Percentiles rank a stretch among this genome's conserved stretches.
These are phyloP conservation scores for Acacia pycnantha DNA, from an alignment of 331 rosid genomes.

Conservation along the genomic window DNA sequence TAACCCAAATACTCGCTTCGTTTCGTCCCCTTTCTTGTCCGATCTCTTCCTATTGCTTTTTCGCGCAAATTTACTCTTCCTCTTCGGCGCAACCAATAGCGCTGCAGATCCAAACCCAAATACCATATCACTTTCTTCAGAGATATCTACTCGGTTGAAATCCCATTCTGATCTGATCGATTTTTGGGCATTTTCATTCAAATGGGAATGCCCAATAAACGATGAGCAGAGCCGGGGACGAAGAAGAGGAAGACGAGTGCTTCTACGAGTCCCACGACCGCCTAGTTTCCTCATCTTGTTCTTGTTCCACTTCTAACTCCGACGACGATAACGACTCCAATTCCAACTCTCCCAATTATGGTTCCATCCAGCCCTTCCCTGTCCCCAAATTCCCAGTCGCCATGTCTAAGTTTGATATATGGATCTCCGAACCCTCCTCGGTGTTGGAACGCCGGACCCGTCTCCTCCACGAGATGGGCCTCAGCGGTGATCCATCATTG, in stretches of 20 bases:
- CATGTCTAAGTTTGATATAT: slow-evolving; percentile 56
- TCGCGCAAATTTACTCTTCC: neutral
- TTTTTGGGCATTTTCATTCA: slow-evolving; percentile 48
- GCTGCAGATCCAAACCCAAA: slow-evolving; percentile 13
- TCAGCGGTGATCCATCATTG: slow-evolving; percentile 58
- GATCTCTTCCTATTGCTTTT: slow-evolving; percentile 36
- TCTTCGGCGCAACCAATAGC: neutral
- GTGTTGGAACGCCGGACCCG: slow-evolving; percentile 76
- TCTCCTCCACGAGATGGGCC: slow-evolving; percentile 76
- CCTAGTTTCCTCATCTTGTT: slow-evolving; percentile 65
- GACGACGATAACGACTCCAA: slow-evolving; percentile 42
- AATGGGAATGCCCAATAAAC: slow-evolving; percentile 72
- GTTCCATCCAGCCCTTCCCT: slow-evolving; percentile 35
- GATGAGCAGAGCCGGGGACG: slow-evolving; percentile 60
- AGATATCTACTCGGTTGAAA: neutral
- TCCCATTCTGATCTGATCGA: slow-evolving; percentile 47
- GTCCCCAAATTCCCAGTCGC: slow-evolving; percentile 62
- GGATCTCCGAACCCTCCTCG: slow-evolving; percentile 90
- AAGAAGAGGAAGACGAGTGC: slow-evolving; percentile 56
- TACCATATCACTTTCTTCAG: neutral
- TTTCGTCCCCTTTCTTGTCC: slow-evolving; percentile 36
- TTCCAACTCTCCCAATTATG: slow-evolving; percentile 41
- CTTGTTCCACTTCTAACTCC: slow-evolving; percentile 81
- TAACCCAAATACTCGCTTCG: slow-evolving; percentile 35
- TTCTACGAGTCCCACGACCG: slow-evolving; percentile 89